These are phyloP conservation scores for Linum usitatissimum DNA, from an alignment of 345 rosid genomes.

Conservation along the genomic window DNA sequence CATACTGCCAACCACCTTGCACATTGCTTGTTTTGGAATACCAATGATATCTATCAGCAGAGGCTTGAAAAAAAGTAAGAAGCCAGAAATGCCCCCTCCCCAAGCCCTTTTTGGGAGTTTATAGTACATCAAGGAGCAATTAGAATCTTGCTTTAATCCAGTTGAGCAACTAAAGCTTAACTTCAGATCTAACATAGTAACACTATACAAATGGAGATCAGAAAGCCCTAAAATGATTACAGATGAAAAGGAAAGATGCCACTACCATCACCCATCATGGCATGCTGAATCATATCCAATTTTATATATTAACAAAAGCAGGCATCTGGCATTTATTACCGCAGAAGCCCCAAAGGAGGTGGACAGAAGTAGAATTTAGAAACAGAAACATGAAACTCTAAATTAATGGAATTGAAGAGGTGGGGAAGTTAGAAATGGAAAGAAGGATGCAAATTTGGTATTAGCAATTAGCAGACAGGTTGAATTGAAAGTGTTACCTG, in stretches of 20 bases:
- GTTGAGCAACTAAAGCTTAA: neutral
- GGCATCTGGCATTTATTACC: neutral
- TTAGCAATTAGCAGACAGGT: neutral
- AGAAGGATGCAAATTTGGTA: neutral
- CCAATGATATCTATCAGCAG: too few relatives aligned
- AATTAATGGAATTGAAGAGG: neutral
- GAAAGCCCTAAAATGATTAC: neutral
- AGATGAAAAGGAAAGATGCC: neutral
- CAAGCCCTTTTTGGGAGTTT: neutral
- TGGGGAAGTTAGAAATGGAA: neutral
- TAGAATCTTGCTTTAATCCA: neutral
- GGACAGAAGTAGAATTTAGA: neutral
- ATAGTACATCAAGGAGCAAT: neutral
- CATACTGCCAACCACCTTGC: neutral
- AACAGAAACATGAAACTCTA: constrained; percentile 1
- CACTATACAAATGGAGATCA: neutral
- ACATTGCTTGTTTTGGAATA: neutral
- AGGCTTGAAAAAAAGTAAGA: neutral
- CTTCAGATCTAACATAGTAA: neutral
- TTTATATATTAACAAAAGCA: neutral
- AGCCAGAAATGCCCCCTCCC: neutral
- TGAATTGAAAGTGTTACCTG: constrained; percentile 26
- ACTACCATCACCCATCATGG: neutral
- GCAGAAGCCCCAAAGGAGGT: neutral
- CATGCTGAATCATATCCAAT: neutral